These are phyloP conservation scores for Sistotremastrum niveocremeum DNA, from an alignment of 768 basidiomycete genomes.

Conservation along the genomic window DNA sequence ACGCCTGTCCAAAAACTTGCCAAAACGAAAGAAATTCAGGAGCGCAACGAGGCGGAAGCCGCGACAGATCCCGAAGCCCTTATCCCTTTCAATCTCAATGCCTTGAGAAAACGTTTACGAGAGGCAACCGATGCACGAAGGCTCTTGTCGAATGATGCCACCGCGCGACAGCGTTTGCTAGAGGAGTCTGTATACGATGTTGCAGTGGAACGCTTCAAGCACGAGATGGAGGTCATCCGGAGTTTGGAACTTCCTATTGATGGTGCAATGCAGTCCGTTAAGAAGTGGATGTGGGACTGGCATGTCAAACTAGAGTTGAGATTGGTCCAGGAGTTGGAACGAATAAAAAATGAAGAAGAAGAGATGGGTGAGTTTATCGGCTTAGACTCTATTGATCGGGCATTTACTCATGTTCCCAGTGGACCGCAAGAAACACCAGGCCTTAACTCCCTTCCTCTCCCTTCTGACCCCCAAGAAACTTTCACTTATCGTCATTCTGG, in stretches of 20 bases:
- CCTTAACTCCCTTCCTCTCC: conserved; percentile 56
- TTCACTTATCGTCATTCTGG: conserved; percentile 79
- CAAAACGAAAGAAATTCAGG: neutral
- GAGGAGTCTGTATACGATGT: conserved; percentile 82
- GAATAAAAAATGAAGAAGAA: conserved; percentile 27
- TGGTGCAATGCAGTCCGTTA: conserved; percentile 27
- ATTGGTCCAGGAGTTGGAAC: conserved; percentile 36
- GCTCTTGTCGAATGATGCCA: conserved; percentile 51
- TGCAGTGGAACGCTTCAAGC: conserved; percentile 55
- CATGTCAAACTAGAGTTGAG: conserved; percentile 43
- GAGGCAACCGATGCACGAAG: conserved; percentile 49
- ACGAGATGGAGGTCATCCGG: conserved; percentile 45
- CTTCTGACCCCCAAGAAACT: conserved; percentile 67
- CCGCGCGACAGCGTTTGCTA: conserved; percentile 64
- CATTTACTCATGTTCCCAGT: conserved; percentile 3
- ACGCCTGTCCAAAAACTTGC: conserved; percentile 36
- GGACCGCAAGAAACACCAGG: conserved; percentile 4
- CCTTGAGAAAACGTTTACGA: conserved; percentile 55
- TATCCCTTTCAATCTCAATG: conserved; percentile 64
- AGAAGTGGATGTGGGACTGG: conserved; percentile 83
- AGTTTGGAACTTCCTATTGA: conserved; percentile 40
- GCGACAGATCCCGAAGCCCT: conserved; percentile 11
- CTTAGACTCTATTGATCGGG: neutral
- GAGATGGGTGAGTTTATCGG: conserved; percentile 11
- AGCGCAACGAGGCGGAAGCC: conserved; percentile 11